Percentiles rank a stretch among this genome's conserved stretches.
These are phyloP conservation scores for Avena atlantica DNA, from an alignment of 176 grass and related monocot species.

Conservation along the genomic window DNA sequence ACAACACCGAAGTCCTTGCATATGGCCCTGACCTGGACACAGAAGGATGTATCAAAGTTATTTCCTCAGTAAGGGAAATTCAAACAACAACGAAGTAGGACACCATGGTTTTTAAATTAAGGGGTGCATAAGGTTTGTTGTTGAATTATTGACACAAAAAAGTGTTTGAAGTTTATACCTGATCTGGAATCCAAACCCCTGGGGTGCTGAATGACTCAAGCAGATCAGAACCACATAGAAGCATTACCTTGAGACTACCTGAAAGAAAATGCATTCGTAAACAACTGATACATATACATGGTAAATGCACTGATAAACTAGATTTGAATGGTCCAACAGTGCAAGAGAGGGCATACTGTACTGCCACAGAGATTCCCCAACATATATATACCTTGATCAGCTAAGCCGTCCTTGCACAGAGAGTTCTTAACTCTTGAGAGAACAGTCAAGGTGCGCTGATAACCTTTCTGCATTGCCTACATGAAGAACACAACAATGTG, in stretches of 20 bases:
- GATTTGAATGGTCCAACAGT: background rate
- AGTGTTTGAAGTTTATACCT: constrained; percentile 43
- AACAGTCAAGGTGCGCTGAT: constrained; percentile 75
- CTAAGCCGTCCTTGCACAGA: constrained; percentile 50
- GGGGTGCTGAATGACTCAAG: constrained; percentile 72
- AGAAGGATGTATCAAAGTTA: constrained; percentile 2
- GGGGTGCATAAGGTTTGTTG: background rate
- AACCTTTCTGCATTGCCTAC: constrained; percentile 75
- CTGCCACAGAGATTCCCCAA: background rate
- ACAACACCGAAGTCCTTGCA: constrained; percentile 79
- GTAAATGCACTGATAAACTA: background rate
- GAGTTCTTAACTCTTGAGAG: constrained; percentile 57
- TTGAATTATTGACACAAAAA: background rate
- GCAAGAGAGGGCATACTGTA: background rate
- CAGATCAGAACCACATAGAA: constrained; percentile 91
- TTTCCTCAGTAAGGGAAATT: background rate
- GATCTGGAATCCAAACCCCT: constrained; percentile 88
- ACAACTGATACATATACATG: background rate
- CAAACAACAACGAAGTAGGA: background rate
- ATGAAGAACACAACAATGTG: background rate
- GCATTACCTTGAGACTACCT: constrained; percentile 73
- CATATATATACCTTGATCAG: constrained; percentile 56
- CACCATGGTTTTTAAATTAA: background rate
- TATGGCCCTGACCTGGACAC: constrained; percentile 68
- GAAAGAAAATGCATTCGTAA: background rate